Conservation (phyloP, 306 rosid genomes). For the Arachis stenosperma region DNA sequence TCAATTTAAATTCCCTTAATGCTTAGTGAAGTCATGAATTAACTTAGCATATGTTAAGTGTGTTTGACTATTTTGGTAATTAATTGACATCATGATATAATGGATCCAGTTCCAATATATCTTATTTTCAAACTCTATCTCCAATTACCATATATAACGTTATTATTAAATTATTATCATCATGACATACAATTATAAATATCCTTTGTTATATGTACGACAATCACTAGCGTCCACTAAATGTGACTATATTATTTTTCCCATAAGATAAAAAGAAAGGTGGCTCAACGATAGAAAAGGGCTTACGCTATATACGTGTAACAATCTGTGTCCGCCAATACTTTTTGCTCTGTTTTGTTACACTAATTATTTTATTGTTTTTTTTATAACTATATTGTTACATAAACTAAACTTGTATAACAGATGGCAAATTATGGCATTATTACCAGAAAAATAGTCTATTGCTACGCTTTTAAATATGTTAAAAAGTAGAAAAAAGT, state of each 20-base stretch:
- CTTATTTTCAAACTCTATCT: not conserved
- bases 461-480: too few relatives aligned
- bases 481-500: too few relatives aligned
- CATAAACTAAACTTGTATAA: too few relatives aligned
- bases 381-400: too few relatives aligned
- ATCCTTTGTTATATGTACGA: slow-evolving; percentile 11
- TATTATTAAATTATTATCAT: slow-evolving; percentile 22
- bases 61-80: not conserved
- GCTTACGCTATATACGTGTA: slow-evolving; percentile 2
- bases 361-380: not conserved
- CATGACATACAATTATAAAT: not conserved
- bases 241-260: slow-evolving; percentile 16
- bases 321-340: slow-evolving; percentile 29
- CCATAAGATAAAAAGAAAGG: not conserved
- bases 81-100: slow-evolving; percentile 10
- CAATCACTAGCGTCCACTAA: slow-evolving; percentile 30
- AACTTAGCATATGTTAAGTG: slow-evolving; percentile 1
- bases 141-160: not conserved
- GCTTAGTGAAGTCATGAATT: not conserved
- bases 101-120: slow-evolving; percentile 12
- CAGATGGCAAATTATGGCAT: too few relatives aligned
- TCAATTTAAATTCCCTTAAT: not conserved
- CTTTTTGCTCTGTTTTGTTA: not conserved
- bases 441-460: too few relatives aligned
- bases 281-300: not conserved